Evolutionary conservation across 2,329 filamentous ascomycete species (phyloP), one percentile per base, ranked within the genome.

Genomic region (Arthrobotrys iridis): DNA sequence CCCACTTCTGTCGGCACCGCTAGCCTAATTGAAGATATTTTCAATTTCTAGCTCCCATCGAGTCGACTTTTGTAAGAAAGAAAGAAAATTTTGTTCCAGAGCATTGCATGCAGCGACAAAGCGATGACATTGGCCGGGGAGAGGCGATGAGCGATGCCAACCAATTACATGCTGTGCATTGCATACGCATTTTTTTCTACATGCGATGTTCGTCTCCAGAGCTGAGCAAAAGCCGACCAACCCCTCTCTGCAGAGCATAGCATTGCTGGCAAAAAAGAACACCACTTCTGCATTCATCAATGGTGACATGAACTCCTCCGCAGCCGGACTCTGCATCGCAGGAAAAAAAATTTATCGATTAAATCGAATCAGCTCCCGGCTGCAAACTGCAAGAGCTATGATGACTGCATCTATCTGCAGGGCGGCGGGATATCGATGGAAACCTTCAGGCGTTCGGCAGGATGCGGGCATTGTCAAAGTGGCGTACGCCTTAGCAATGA

Each of bases 1-100:
- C 46, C 57, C 66, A 63, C 57, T 45, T 26, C 30, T 41, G 28
- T 59, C 67, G 67, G 67, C 48, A 64, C 40, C 15, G 28, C 58
- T 72, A 72, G 40, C 67, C 67, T 72, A 65, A 50, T 72, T 22
- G 35, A 72, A 59, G 50, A 4, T 37, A 37, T 55, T 55, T 37
- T 37, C 50, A 55, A 55, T 18, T 11, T 22, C 50, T 55, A 37
- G 50, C 50, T 37, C 30, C 30, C 30, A 37, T 55, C 50, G 11
- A 24, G 50, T 20, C 37, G 22, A 37, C 22, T 15, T 37, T 37
- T 30, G 1, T 20, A 48, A 20, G 13, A 10, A 33, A 11, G 33
- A 52, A 45, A 22, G 5, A 52, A 52, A 20, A 24, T 15, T 20
- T 2, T 22, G 10, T 3, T 43, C 20, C 15, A 22, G 22, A 43